These are phyloP conservation scores for Phytophthora nicotianae DNA, from an alignment of 352 stramenopile genomes.

Conservation along the genomic window DNA sequence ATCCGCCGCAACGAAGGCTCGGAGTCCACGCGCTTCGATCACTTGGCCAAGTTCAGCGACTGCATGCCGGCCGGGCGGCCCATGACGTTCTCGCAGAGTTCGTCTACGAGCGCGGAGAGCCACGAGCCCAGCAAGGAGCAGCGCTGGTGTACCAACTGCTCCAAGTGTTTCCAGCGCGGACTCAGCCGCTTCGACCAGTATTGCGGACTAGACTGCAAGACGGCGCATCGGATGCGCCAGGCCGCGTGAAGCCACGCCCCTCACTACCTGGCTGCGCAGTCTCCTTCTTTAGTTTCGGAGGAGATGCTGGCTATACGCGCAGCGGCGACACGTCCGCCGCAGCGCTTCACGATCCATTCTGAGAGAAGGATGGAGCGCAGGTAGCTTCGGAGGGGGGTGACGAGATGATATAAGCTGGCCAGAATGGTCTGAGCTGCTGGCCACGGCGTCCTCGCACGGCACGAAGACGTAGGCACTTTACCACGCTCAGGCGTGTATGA, in stretches of 20 bases:
- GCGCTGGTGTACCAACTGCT: constrained; percentile 80
- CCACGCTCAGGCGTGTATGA: constrained; percentile 22
- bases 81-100: constrained; percentile 20
- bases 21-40: constrained; percentile 19
- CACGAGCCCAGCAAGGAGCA: constrained; percentile 72
- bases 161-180: constrained; percentile 74
- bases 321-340: constrained; percentile 23
- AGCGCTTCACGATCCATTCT: constrained; percentile 31
- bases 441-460: constrained; percentile 11
- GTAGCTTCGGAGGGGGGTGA: constrained; percentile 21
- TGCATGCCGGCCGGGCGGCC: constrained; percentile 1
- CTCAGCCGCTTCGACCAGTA: constrained; percentile 76
- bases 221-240: constrained; percentile 46
- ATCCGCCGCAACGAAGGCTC: constrained; percentile 45
- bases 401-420: constrained; percentile 7
- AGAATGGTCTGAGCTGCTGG: background rate
- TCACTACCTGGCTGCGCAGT: constrained; percentile 30
- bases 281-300: constrained; percentile 27
- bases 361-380: constrained; percentile 14
- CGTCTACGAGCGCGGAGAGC: constrained; percentile 21
- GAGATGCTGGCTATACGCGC: constrained; percentile 23
- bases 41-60: constrained; percentile 32
- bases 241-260: constrained; percentile 40
- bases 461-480: background rate
- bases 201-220: constrained; percentile 76